These are phyloP conservation scores for Metschnikowia corniflorae DNA, from an alignment of 805 yeast species.

Conservation along the genomic window DNA sequence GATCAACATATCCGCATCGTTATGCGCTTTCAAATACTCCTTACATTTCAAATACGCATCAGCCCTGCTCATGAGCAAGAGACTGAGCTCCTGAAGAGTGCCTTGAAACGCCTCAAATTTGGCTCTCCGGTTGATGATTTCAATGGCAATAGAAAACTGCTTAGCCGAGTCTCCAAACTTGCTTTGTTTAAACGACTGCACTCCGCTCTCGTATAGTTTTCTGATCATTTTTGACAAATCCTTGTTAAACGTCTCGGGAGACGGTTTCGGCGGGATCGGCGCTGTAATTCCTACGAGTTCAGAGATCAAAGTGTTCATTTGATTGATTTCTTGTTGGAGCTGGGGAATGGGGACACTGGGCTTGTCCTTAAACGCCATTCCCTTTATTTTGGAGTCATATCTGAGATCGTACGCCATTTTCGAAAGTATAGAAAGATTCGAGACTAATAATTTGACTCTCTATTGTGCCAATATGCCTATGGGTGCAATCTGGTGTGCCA, in stretches of 20 bases:
- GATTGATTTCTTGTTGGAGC: conserved; percentile 41
- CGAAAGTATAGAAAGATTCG: neutral
- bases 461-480: too few relatives aligned
- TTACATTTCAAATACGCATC: conserved; percentile 61
- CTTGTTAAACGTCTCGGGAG: conserved; percentile 53
- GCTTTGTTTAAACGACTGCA: conserved; percentile 50
- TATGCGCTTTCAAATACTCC: conserved; percentile 55
- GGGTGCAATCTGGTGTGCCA: too few relatives aligned
- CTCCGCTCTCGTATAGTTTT: conserved; percentile 63
- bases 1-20: conserved; percentile 65
- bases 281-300: conserved; percentile 43
- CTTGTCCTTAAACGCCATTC: conserved; percentile 10
- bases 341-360: conserved; percentile 21
- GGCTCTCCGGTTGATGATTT: conserved; percentile 62
- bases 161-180: conserved; percentile 59
- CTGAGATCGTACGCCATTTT: conserved; percentile 18
- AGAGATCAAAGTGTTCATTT: conserved; percentile 33
- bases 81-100: conserved; percentile 63
- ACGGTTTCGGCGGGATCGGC: conserved; percentile 52
- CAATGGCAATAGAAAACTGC: conserved; percentile 62
- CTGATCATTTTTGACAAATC: conserved; percentile 56
- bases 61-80: conserved; percentile 65
- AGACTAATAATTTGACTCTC: neutral
- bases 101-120: conserved; percentile 73
- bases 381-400: conserved; percentile 19